Evolutionary conservation across 208 protist species (phyloP), one percentile per base, ranked within the genome.

Genomic region (Leishmania amazonensis): DNA sequence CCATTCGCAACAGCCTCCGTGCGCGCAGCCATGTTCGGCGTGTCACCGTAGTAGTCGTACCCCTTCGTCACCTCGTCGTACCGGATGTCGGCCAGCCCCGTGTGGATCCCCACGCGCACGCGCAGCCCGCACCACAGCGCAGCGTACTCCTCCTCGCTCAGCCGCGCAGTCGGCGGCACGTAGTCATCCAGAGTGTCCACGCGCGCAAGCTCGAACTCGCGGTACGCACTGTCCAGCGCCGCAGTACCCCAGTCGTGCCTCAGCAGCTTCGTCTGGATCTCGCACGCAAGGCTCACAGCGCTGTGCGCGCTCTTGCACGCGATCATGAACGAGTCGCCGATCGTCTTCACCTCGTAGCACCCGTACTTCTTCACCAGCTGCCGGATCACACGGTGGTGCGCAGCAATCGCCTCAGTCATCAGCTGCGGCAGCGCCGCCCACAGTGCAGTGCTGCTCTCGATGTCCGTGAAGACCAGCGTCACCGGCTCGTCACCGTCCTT

Each of bases 1-100:
- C 94, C 95, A 57, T 92, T 85, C 45, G 84, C 91, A 49, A 94
- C 83, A 40, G 85, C 84, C 85, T 95, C 90, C 53, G 95, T 91
- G 76, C 95, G 93, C 28, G 96, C 94, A 17, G 93, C 88, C 75
- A 90, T 90, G 88, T 98, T 98, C 53, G 93, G 89, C 77, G 62
- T 68, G 62, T 68, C 62, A n/a, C 62, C 62, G 62, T 68, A 68
- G 62, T 68, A 95, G 87, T 91, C 85, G 83, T 88, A 71, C 60
- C 91, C 86, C 78, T 88, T 85, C 73, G 90, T 92, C 60, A 90
- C 86, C 84, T 91, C 83, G 83, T 92, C 87, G 68, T 80, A 83
- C 51, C 79, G 85, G 82, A 92, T 90, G 84, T 94, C 88, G 28
- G 81, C 84, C 62, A 93, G 83, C n/a, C 91, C 91, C 21, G 85